A percentile compares a stretch with the other conserved stretches of the same genome.
Evolutionary conservation across 495 filamentous ascomycete genomes (phyloP).

Genomic region (Daldinia grandis): DNA sequence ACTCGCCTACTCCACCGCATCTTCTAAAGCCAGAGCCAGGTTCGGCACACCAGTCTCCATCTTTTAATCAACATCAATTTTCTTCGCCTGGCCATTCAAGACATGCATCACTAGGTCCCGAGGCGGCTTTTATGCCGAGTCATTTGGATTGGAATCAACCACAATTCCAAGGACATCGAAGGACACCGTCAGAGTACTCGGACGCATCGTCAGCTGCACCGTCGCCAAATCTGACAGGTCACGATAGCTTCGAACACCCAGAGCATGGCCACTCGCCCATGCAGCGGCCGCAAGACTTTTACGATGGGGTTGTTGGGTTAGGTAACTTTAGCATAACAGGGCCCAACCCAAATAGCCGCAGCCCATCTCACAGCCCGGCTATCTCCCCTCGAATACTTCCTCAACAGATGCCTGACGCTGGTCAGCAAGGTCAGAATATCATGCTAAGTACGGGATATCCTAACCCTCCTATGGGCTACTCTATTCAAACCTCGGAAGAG

Average conservation of each 20-base stretch:
- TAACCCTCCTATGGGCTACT: constrained; percentile 50
- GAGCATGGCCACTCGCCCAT: constrained; percentile 83
- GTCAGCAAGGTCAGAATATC: constrained; percentile 50
- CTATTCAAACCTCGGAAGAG: constrained; percentile 67
- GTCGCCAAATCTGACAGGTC: constrained; percentile 81
- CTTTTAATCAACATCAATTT: constrained; percentile 66
- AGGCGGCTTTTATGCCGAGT: constrained; percentile 73
- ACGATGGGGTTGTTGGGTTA: constrained; percentile 79
- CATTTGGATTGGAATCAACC: constrained; percentile 78
- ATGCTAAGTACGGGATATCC: constrained; percentile 41
- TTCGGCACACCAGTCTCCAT: constrained; percentile 65
- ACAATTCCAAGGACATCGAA: constrained; percentile 79
- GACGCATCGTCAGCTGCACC: constrained; percentile 81
- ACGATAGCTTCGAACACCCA: constrained; percentile 78
- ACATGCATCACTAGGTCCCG: constrained; percentile 81
- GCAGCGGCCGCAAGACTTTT: constrained; percentile 79
- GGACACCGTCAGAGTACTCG: constrained; percentile 89
- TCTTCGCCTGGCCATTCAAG: constrained; percentile 71
- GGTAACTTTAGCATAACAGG: constrained; percentile 86
- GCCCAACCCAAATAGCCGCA: constrained; percentile 67
- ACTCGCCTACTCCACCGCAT: constrained; percentile 72
- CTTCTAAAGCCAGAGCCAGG: constrained; percentile 70
- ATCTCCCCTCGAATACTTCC: constrained; percentile 84
- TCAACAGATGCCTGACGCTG: constrained; percentile 67
- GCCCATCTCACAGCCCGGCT: constrained; percentile 84